phyloP scores from a whole-genome alignment of 306 rosid genomes.

The Inga leiocalycina region DNA sequence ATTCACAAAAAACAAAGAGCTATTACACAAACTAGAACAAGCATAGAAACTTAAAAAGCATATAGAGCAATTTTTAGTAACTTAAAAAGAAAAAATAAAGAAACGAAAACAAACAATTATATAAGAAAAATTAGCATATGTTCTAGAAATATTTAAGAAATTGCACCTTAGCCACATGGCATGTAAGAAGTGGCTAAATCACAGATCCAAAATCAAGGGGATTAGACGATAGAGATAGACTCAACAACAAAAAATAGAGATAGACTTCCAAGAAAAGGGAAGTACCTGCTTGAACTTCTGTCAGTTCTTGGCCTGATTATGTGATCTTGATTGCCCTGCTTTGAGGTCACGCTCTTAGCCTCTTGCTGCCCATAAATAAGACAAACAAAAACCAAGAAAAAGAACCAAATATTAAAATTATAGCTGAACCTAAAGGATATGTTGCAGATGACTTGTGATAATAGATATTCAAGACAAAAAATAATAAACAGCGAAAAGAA shows the following conservation, averaged over 20 bases:
- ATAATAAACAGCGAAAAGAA: neutral
- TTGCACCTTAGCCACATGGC: constrained; percentile 18
- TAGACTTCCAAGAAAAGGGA: constrained; percentile 11
- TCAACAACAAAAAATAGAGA: no score
- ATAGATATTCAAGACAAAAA: constrained; percentile 1
- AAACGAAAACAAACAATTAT: neutral
- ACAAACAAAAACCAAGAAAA: neutral
- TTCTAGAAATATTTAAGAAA: constrained; percentile 21
- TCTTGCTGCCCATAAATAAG: constrained; percentile 58
- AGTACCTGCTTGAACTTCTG: constrained; percentile 65
- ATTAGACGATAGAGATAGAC: neutral
- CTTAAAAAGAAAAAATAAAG: constrained; percentile 7
- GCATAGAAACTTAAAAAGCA: neutral
- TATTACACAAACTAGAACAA: constrained; percentile 13
- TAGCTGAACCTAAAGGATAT: constrained; percentile 17
- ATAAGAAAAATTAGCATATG: neutral
- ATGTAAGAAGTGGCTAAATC: constrained; percentile 21
- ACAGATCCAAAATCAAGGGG: neutral
- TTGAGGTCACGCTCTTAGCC: constrained; percentile 60
- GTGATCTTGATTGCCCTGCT: constrained; percentile 44
- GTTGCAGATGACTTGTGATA: constrained; percentile 27
- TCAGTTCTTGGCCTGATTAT: constrained; percentile 41
- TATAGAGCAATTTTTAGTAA: constrained; percentile 19
- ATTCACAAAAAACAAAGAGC: constrained; percentile 9
- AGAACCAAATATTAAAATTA: constrained; percentile 36